These are phyloP conservation scores for Coniosporium apollinis DNA, from an alignment of 495 filamentous ascomycete genomes.

Conservation along the genomic window DNA sequence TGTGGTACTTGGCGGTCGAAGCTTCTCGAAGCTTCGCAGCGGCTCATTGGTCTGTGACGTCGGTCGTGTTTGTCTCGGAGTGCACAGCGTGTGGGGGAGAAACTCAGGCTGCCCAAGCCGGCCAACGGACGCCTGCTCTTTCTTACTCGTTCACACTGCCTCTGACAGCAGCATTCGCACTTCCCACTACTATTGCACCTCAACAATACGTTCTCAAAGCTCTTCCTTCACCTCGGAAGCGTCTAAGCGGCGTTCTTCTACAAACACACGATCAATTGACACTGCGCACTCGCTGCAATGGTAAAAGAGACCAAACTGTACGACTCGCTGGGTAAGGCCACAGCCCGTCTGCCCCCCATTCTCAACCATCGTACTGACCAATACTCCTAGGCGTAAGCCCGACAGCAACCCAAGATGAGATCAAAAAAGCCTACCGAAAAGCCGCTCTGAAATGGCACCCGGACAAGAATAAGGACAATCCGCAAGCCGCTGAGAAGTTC, in stretches of 20 bases:
- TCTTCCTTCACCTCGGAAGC: neutral
- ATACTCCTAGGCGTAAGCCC: constrained; percentile 41
- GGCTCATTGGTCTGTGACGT: too few relatives aligned
- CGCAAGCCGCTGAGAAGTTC: constrained; percentile 70
- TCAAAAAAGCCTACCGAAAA: constrained; percentile 83
- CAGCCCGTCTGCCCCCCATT: constrained; percentile 1
- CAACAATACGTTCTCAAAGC: neutral
- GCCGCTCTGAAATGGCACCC: constrained; percentile 79
- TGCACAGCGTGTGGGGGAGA: constrained; percentile 1
- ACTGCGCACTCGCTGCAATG: constrained; percentile 13
- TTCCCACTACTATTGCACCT: neutral
- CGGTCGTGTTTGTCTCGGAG: neutral
- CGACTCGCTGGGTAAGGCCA: constrained; percentile 22
- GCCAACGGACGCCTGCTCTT: neutral
- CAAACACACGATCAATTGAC: neutral
- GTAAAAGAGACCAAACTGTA: constrained; percentile 28
- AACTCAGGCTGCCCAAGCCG: neutral
- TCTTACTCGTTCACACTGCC: neutral
- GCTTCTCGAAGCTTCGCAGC: constrained; percentile 3
- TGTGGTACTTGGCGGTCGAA: too few relatives aligned
- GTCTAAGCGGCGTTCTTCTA: neutral
- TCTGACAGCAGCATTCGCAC: neutral
- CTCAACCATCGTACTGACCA: neutral
- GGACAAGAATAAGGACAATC: constrained; percentile 93
- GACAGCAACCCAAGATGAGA: constrained; percentile 72